Evolutionary conservation across 2,329 filamentous ascomycete species (phyloP).

Genomic region (Exserohilum rostratum): DNA sequence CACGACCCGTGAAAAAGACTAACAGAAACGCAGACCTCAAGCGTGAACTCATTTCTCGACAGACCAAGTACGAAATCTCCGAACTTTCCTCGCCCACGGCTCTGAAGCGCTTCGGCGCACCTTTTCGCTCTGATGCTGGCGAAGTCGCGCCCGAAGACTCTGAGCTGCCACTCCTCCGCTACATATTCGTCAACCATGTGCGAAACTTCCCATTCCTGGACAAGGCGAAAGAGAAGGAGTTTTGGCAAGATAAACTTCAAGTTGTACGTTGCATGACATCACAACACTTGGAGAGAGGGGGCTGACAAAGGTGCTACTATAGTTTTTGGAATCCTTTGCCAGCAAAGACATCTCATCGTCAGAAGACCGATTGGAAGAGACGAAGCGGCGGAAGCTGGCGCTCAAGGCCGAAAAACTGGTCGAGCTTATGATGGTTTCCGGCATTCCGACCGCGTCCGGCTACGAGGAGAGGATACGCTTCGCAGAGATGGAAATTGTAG

Average conservation of each 20-base stretch:
- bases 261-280: slow-evolving; percentile 65
- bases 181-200: slow-evolving; percentile 97
- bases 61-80: slow-evolving; percentile 87
- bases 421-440: slow-evolving; percentile 99
- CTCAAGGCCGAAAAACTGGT: slow-evolving; percentile 94
- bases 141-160: slow-evolving; percentile 94
- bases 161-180: slow-evolving; percentile 88
- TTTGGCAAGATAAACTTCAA: slow-evolving; percentile 98
- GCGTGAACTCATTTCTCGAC: slow-evolving; percentile 87
- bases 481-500: slow-evolving; percentile 94
- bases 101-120: slow-evolving; percentile 91
- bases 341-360: slow-evolving; percentile 97
- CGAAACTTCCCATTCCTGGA: slow-evolving; percentile 98
- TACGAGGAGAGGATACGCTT: slow-evolving; percentile 98
- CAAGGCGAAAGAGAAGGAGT: slow-evolving; percentile 96
- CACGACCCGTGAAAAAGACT: slow-evolving; percentile 4
- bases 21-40: slow-evolving; percentile 74
- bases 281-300: neutral
- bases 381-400: slow-evolving; percentile 90
- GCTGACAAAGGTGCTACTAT: slow-evolving; percentile 27
- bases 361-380: slow-evolving; percentile 93
- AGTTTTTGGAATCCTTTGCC: slow-evolving; percentile 97
- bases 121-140: slow-evolving; percentile 89
- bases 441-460: slow-evolving; percentile 90
- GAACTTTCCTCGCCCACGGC: slow-evolving; percentile 96